phyloP scores from a whole-genome alignment of 2,329 filamentous ascomycete genomes.

The Clonostachys rhizophaga region DNA sequence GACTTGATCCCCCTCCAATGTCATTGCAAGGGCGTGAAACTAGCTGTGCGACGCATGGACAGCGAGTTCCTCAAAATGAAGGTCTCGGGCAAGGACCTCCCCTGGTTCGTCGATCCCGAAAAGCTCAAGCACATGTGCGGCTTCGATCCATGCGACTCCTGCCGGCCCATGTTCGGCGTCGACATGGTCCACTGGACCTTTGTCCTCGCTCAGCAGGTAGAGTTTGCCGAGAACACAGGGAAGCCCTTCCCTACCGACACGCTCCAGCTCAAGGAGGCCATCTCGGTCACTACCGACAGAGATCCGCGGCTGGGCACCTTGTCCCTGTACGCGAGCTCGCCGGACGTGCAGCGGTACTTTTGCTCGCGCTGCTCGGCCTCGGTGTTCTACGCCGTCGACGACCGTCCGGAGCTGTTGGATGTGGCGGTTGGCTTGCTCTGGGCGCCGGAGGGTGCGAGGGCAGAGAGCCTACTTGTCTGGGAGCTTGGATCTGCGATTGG shows the following conservation, averaged over 20 bases:
- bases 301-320: not conserved
- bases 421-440: not conserved
- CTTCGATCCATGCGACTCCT: not conserved
- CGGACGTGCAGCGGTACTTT: not conserved
- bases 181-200: not conserved
- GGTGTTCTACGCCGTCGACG: not conserved
- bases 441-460: not conserved
- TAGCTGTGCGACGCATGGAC: conserved; percentile 11
- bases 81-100: conserved; percentile 6
- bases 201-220: conserved; percentile 12
- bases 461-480: not conserved
- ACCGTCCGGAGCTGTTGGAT: not conserved
- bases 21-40: not conserved
- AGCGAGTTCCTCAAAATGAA: not conserved
- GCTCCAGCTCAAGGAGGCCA: not conserved
- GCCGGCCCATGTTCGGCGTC: not conserved
- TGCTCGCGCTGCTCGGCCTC: not conserved
- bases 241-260: too few relatives aligned
- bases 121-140: not conserved
- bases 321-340: not conserved
- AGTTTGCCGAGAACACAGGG: too few relatives aligned
- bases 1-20: not conserved
- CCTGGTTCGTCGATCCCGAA: conserved; percentile 30
- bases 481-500: not conserved
- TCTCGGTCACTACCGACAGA: conserved; percentile 1